Evolutionary conservation across 2,329 filamentous ascomycete genomes (phyloP), one percentile per base, ranked within the genome.

Genomic region (Elsinoe perseae): DNA sequence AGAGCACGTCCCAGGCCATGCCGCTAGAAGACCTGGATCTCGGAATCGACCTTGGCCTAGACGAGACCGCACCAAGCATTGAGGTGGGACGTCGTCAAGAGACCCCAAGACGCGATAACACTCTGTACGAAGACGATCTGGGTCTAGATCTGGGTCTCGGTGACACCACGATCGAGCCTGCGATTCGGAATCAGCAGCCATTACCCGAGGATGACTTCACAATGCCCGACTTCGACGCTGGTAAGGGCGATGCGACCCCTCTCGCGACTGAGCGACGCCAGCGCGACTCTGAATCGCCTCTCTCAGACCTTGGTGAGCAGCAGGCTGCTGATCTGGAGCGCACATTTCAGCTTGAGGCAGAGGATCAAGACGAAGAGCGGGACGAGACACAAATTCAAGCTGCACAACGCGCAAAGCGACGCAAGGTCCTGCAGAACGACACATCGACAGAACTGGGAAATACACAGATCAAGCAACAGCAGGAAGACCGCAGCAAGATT

Each of bases 51-150:
- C 80, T 89, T 59, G 82, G 80, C 30, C 80, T 82, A 54, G 67
- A 65, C 52, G 59, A 30, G 69, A 61, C 55, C 68, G 62, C 64
- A 32, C 66, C 66, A 2, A 93, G 85, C 65, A 84, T 96, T 58
- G 93, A 98, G 84, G 79, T 89, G 64, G 93, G 92, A 66, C 87
- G 92, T 83, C 86, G 95, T 63, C 91, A 87, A 18, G 84, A 87
- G 3, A 77, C 81, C 14, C 62, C 66, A 4, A 60, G 63, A 21
- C 78, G 81, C 44, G 76, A 82, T 1, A 68, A 76, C 25, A 72
- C 76, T 56, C 75, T 76, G 55, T 73, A 88, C 61, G 84, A 88
- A 36, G 77, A 79, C 56, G 77, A 76, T 57, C 69, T 83, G 30
- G 76, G 75, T 42, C 66, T 81, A 25, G 77, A 82, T 55, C 59